Percentiles rank a stretch among this genome's conserved stretches.
Evolutionary conservation across 1,284 basidiomycete species (phyloP).

Genomic region (Papiliotrema fonsecae): DNA sequence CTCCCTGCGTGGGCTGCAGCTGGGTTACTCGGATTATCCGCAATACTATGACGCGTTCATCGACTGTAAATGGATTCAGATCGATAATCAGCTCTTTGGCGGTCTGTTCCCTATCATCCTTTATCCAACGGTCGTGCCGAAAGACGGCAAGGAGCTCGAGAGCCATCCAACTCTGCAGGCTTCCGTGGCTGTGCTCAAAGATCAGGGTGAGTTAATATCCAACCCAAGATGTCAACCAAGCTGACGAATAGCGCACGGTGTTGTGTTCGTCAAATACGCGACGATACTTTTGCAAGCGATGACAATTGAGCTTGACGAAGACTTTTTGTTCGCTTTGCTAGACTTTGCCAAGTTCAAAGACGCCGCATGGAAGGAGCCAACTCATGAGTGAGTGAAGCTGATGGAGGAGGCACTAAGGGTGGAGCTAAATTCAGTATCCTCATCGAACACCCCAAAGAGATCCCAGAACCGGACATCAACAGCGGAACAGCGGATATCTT

Average conservation of each 20-base stretch:
- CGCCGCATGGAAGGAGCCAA: constrained; percentile 74
- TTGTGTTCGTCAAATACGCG: constrained; percentile 94
- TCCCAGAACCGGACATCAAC: constrained; percentile 69
- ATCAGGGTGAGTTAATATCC: constrained; percentile 65
- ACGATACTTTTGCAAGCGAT: constrained; percentile 90
- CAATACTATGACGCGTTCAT: constrained; percentile 76
- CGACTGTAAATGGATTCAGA: constrained; percentile 84
- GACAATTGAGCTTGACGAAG: constrained; percentile 94
- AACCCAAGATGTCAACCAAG: not conserved
- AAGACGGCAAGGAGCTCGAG: constrained; percentile 70
- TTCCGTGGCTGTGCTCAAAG: constrained; percentile 85
- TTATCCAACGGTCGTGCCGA: constrained; percentile 87
- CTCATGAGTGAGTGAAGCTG: constrained; percentile 61
- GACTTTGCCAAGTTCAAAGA: constrained; percentile 89
- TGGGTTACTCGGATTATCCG: constrained; percentile 80
- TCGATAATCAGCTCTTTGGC: constrained; percentile 97
- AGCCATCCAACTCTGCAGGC: constrained; percentile 89
- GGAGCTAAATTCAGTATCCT: constrained; percentile 59
- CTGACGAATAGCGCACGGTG: constrained; percentile 71
- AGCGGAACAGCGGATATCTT: constrained; percentile 76
- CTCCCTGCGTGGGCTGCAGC: constrained; percentile 70
- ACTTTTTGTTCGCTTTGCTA: constrained; percentile 87
- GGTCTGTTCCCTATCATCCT: constrained; percentile 92
- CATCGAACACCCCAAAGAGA: constrained; percentile 67
- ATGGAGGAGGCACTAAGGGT: not conserved